Percentiles rank a stretch among this genome's conserved stretches.
Evolutionary conservation across 225 moss, liverwort and hornwort species (phyloP).

Genomic region (Pseudisothecium myosuroides): DNA sequence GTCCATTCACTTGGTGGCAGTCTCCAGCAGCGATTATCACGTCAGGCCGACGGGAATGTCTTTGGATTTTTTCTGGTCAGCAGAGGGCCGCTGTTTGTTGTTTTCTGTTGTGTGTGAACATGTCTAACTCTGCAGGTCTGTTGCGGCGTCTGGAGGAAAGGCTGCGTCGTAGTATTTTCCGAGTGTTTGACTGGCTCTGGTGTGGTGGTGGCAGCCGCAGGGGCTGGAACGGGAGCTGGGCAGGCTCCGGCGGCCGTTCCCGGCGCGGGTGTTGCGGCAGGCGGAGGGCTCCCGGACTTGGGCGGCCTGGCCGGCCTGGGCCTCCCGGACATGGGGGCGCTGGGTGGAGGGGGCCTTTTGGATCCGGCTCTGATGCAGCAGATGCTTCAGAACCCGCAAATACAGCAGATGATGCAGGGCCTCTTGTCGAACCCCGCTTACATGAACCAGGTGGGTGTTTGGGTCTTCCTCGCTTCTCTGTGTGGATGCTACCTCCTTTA

Average conservation of each 20-base stretch:
- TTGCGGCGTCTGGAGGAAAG: neutral
- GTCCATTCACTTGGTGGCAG: neutral
- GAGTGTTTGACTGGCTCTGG: neutral
- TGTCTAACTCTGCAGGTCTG: neutral
- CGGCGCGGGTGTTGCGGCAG: conserved; percentile 1
- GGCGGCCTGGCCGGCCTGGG: conserved; percentile 72
- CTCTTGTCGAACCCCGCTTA: conserved; percentile 79
- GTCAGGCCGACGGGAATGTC: neutral
- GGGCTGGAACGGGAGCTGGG: conserved; percentile 36
- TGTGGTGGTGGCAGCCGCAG: conserved; percentile 34
- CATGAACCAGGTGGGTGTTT: conserved; percentile 70
- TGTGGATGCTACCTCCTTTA: neutral
- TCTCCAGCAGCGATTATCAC: neutral
- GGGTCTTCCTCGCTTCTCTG: neutral
- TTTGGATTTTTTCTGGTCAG: too few relatives aligned
- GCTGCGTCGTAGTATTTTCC: neutral
- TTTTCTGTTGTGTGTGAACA: neutral
- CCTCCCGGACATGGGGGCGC: conserved; percentile 56
- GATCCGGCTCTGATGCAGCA: conserved; percentile 83
- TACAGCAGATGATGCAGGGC: conserved; percentile 98
- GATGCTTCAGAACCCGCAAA: conserved; percentile 93
- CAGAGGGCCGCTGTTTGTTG: neutral
- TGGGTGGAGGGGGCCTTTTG: conserved; percentile 38
- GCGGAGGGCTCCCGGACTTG: conserved; percentile 34
- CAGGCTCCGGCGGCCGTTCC: conserved; percentile 13